Base-by-base conservation (phyloP, 192 early-diverging fungal species). In the Rhizophagus prolifer region DNA sequence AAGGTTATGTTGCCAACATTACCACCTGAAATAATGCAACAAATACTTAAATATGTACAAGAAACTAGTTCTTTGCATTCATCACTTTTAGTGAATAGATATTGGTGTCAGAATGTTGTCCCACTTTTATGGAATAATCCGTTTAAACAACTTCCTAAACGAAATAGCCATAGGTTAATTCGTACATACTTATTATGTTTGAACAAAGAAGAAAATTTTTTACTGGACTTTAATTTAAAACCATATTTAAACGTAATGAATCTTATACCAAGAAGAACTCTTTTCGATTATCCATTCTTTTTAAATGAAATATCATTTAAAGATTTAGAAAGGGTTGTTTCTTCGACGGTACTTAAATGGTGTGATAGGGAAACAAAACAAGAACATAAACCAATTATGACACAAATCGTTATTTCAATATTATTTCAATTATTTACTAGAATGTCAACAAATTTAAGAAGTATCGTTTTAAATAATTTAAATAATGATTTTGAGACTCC, bases 41-140 rank as follows among this genome's bases (percentile, higher is more conserved):
- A 54, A 54, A 54, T 54, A 54, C 16, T 54, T 54, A 54, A 21
- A 54, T 54, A 54, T 54, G 64, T 34, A 5, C 64, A 66, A 34
- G 28, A 66, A 16, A 28, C 19, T 28, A 54, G 19, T 54, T 54
- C 64, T 12, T 34, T 65, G 13, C 23, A 65, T 34, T 25, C 63
- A 30, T 65, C 63, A 0, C 26, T 65, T 34, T 65, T 65, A 8
- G 63, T 65, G 21, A 65, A 65, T 34, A 12, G 63, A 30, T 19
- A 65, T 19, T 65, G 63, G 63, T 65, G 63, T 65, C 8, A 65
- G 3, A 30, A 26, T 65, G 26, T 25, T 9, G 31, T 26, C 23
- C 31, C 63, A 26, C 63, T 65, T 21, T 34, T 65, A 26, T 65
- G 63, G 63, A 65, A 65, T 7, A 34, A 65, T 21, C 63, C 63